Base-by-base conservation (phyloP, 306 rosid genomes). In the Albizia julibrissin region DNA sequence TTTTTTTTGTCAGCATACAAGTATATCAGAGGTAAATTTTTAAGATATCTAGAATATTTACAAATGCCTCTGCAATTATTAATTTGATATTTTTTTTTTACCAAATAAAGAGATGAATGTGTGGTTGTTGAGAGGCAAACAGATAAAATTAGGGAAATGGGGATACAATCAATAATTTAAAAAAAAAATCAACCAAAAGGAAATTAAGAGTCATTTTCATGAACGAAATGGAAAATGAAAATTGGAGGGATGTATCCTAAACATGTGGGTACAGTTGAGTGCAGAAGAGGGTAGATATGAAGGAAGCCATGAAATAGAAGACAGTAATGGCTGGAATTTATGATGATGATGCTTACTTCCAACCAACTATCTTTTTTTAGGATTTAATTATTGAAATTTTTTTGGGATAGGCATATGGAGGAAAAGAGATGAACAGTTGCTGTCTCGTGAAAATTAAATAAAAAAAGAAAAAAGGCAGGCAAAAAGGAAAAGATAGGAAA, bases 331-430 rank as follows among this genome's bases (percentile, higher is more conserved):
- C 59, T 44, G 61, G 65, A 77, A 37, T 80, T 46, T 81, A 82
- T 6, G 65, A 84, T 6, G 58, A 84, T 75, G 83, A 86, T 77
- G 81, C 66, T 76, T 40, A 49, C 87, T 83, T 74, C 18, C 68
- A 75, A 79, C 81, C 69, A 69, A 65, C 65, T 69, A 73, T 65
- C 72, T 78, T 73, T 84, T 72, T 84, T 71, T 78, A 66, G 82
- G 76, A 85, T 74, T 68, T 76, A 72, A 79, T 80, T 86, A 86
- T 84, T 81, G 74, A 83, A 80, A 80, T 58, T 42, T 77, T 86
- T 82, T 77, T 83, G 84, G 86, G 61, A 75, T 44, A n/a, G 80
- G 80, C 29, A 81, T 82, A 77, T 89, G 98, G 97, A 86, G 90
- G 90, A 84, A 80, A 86, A 83, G 61, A 80, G 76, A 76, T 37